Base-by-base conservation (phyloP, 1,284 basidiomycete genomes). In the Spongiforma sp. region DNA sequence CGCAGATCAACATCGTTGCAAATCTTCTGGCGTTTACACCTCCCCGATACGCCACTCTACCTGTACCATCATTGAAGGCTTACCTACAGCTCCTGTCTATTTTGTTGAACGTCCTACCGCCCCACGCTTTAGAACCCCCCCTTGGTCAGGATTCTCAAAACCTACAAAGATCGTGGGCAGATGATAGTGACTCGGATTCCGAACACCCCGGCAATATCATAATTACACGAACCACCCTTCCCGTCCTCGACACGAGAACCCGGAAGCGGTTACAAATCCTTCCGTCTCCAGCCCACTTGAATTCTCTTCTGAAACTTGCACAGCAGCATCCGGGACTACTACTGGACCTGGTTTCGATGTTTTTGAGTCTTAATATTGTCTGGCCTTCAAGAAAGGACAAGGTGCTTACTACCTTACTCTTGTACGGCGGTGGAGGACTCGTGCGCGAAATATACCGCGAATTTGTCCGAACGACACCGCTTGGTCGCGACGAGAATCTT, bases 391-490 rank as follows among this genome's bases (percentile, higher is more conserved):
- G 82, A 58, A 82, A 83, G 68, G 87, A 90, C 61, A 78, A 80
- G 54, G 77, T 89, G 1, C 78, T 89, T 9, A 79, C 82, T 17
- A 76, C 80, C 1, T 74, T 88, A 9, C 78, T 86, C 5, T 80
- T 81, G n/a, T 81, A 79, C 62, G 81, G 82, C 11, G 82, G 84
- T 2, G 85, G 86, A 1, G 86, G 87, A 1, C 76, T 96, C 9
- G 81, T 94, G 5, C 85, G 92, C 43, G 88, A 93, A 71, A 79
- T 96, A 33, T 96, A 91, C 77, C 81, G 93, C 17, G 82, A 83
- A 2, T 87, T 87, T 61, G 88, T 96, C 1, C 81, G 93, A 46
- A 75, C 80, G 33, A 86, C 84, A 15, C 82, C 83, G 46, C 75
- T 87, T 48, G 87, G 87, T 9, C 78, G 83, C 65, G 87, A 88